Evolutionary conservation across 1,139 yeast species (phyloP).

Genomic region (Candida sp.): DNA sequence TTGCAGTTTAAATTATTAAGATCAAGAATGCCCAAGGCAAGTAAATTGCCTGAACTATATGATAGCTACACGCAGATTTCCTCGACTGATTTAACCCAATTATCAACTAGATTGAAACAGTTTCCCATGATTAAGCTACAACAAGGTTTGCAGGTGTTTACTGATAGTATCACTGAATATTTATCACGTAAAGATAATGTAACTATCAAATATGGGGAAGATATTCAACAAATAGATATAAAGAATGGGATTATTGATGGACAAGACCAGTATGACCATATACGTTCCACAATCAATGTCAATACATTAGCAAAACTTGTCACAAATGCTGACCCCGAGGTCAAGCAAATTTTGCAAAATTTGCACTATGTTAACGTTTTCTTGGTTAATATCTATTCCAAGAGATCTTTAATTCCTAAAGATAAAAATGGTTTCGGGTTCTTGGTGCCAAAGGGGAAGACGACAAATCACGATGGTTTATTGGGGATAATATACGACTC

Average conservation of each 20-base stretch:
- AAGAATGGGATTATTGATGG: slow-evolving; percentile 9
- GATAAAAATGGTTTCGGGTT: slow-evolving; percentile 77
- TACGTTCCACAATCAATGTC: slow-evolving; percentile 55
- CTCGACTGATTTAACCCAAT: slow-evolving; percentile 27
- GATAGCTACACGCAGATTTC: slow-evolving; percentile 11
- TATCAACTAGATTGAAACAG: slow-evolving; percentile 33
- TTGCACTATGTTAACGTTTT: slow-evolving; percentile 53
- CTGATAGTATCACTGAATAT: slow-evolving; percentile 34
- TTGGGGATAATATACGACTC: slow-evolving; percentile 93
- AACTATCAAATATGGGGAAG: slow-evolving; percentile 22
- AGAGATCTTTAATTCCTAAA: slow-evolving; percentile 35
- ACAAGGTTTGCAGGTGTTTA: slow-evolving; percentile 54
- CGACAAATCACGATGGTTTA: slow-evolving; percentile 53
- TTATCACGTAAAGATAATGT: slow-evolving; percentile 40
- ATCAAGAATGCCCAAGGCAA: slow-evolving; percentile 2
- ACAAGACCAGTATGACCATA: slow-evolving; percentile 40
- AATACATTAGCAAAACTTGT: slow-evolving; percentile 23
- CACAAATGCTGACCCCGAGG: slow-evolving; percentile 6
- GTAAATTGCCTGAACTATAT: slow-evolving; percentile 1
- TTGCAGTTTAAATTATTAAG: slow-evolving; percentile 7
- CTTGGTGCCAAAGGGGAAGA: slow-evolving; percentile 61
- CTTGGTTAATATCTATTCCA: slow-evolving; percentile 55
- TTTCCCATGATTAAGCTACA: slow-evolving; percentile 52
- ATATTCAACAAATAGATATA: slow-evolving; percentile 19
- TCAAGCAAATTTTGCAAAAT: slow-evolving; percentile 15